Evolutionary conservation across 2,329 filamentous ascomycete species (phyloP).

Genomic region (Cladosporium sp.): DNA sequence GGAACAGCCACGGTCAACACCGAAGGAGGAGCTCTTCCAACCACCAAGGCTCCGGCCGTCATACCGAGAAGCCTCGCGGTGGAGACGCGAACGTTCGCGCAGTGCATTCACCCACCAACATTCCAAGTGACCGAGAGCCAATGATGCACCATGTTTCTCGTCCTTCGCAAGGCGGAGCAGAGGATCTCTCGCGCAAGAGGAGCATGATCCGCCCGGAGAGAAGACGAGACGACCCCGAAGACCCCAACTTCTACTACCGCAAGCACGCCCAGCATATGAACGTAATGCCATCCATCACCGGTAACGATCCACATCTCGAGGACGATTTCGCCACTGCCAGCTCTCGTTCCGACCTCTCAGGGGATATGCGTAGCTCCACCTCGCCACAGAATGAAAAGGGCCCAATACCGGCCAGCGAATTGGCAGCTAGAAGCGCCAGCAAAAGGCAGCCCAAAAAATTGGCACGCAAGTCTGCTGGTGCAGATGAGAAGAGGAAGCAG

Average conservation of each 20-base stretch:
- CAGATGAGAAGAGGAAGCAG: conserved; percentile 56
- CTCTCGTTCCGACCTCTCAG: conserved; percentile 58
- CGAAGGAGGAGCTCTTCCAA: conserved; percentile 26
- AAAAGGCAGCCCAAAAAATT: conserved; percentile 37
- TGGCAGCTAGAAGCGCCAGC: conserved; percentile 37
- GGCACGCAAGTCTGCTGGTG: conserved; percentile 65
- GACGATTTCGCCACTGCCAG: conserved; percentile 54
- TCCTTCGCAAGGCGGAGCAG: conserved; percentile 30
- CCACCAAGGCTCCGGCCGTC: conserved; percentile 8
- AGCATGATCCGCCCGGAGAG: conserved; percentile 89
- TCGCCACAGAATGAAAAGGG: conserved; percentile 35
- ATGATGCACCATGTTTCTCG: conserved; percentile 42
- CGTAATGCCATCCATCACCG: conserved; percentile 85
- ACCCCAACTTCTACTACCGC: conserved; percentile 94
- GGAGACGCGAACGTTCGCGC: conserved; percentile 37
- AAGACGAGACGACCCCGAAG: conserved; percentile 77
- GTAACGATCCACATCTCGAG: conserved; percentile 84
- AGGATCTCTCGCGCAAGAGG: conserved; percentile 69
- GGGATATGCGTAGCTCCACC: conserved; percentile 37
- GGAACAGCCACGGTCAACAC: conserved; percentile 3
- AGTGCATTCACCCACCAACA: conserved; percentile 23
- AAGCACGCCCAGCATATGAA: conserved; percentile 94
- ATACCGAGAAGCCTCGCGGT: conserved; percentile 25
- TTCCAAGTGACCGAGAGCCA: conserved; percentile 52
- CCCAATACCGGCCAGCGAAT: conserved; percentile 15